Evolutionary conservation across 2,329 filamentous ascomycete species (phyloP), one percentile per base, ranked within the genome.

Genomic region (Zasmidium angulare): DNA sequence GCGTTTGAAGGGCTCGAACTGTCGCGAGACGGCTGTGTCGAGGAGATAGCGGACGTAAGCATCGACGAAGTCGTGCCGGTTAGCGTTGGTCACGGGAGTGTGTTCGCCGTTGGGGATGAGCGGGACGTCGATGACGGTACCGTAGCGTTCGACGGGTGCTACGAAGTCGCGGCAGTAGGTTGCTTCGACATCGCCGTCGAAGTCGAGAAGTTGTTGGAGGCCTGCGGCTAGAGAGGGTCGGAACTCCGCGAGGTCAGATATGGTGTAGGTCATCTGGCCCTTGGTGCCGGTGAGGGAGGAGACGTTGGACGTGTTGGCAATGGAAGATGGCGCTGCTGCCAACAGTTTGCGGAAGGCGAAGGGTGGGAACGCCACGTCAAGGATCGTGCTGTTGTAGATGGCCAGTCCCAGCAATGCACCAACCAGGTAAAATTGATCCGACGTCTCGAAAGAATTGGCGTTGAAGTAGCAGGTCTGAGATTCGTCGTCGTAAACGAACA

Each of bases 391-490:
- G 74, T 97, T 96, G 77, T 96, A 96, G 62, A 97, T 96, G 14
- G 93, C 93, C 59, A 97, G 80, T 0, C 93, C 93, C 56, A 97
- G 82, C 7, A 96, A 82, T 12, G 95, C 90, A 0, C 93, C 93
- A 24, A 97, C 89, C 21, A 96, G 82, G 71, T 95, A 96, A 75
- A 90, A 97, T 66, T 96, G 91, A 70, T 96, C 91, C 0, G 91
- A 93, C 0, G 90, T 93, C 73, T 96, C 93, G 67, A 96, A 92
- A 17, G 90, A 91, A 71, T 88, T 86, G 0, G 92, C 89, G 71
- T 96, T 96, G 78, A 97, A 97, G 75, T 96, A 97, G 76, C 93
- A 96, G 71, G 89, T 91, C 50, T 86, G 85, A 2, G 92, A 96
- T 69, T 96, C 91, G 53, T 96, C 91, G 63, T 96, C 93, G 74